Evolutionary conservation across 208 protist genomes (phyloP), one percentile per base, ranked within the genome.

Genomic region (Novymonas esmeraldas): DNA sequence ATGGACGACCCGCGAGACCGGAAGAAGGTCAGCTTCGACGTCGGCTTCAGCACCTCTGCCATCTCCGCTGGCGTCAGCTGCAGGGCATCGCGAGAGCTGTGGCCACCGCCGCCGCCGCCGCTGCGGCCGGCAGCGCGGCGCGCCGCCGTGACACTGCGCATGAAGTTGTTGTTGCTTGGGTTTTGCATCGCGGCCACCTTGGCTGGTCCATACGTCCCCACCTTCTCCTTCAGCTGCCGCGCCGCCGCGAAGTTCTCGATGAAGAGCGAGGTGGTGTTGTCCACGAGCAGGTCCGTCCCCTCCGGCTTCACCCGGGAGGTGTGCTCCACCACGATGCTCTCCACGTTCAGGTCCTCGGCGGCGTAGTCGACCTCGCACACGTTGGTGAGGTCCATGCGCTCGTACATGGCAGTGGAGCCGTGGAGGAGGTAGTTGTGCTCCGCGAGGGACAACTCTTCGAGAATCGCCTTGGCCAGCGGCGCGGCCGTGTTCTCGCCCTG

Each of bases 211-310:
- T 85, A 80, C 57, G 85, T 63, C 29, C 64, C 68, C 42, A 94
- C 68, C 45, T 85, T 76, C 39, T 85, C 71, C 70, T 82, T 87
- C 31, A 95, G 59, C 50, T 81, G 80, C 4, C 89, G 86, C n/a
- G 89, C 89, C 26, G 84, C 86, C 26, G 84, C 84, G 64, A 95
- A 95, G 76, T 95, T 95, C 59, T 95, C 89, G 66, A 95, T 91
- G 76, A 82, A 90, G 18, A 95, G 76, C 14, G 89, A 85, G 9
- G 89, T 90, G 9, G 87, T 91, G 56, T 84, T 93, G 77, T 95
- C 89, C 16, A 95, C 84, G 1, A 85, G 75, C 34, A 95, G 71
- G 49, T 85, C 82, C 5, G 84, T 93, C 14, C 84, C 84, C 28
- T 79, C 75, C n/a, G 84, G 84, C 39, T 83, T 81, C 36, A 79